A percentile compares a stretch with the other conserved stretches of the same genome.
Conservation (phyloP, 495 filamentous ascomycete genomes). For the Tetracladium marchalianum region DNA sequence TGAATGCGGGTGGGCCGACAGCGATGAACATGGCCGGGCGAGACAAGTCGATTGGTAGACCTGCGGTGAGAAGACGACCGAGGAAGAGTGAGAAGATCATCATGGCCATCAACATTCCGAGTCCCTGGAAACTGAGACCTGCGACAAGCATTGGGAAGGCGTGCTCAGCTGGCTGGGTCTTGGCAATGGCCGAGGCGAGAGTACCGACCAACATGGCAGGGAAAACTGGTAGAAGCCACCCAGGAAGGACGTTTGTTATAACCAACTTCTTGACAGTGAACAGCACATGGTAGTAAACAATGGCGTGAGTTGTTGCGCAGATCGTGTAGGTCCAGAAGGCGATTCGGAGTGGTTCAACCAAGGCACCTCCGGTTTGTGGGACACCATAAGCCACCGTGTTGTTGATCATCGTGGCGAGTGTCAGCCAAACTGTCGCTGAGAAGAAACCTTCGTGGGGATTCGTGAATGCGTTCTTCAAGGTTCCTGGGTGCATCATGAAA, state of each 20-base stretch:
- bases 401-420: constrained; percentile 50
- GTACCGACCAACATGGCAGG: constrained; percentile 44
- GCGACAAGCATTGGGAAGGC: constrained; percentile 37
- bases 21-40: constrained; percentile 56
- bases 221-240: constrained; percentile 47
- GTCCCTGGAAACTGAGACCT: constrained; percentile 40
- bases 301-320: constrained; percentile 29
- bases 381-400: constrained; percentile 51
- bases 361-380: constrained; percentile 27
- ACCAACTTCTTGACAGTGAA: constrained; percentile 34
- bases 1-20: constrained; percentile 58
- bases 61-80: constrained; percentile 21
- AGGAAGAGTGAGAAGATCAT: constrained; percentile 36
- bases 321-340: constrained; percentile 44
- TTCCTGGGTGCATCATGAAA: constrained; percentile 42
- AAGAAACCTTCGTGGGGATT: constrained; percentile 58
- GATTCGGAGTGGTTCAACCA: constrained; percentile 30
- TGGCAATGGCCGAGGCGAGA: constrained; percentile 31
- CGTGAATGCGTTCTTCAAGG: constrained; percentile 43
- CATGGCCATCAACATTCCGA: constrained; percentile 37
- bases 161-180: constrained; percentile 29
- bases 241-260: constrained; percentile 34
- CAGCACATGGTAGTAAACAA: constrained; percentile 41
- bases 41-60: constrained; percentile 16
- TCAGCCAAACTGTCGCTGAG: constrained; percentile 58